These are phyloP conservation scores for Colletotrichum godetiae DNA, from an alignment of 2,329 filamentous ascomycete genomes.

Conservation along the genomic window DNA sequence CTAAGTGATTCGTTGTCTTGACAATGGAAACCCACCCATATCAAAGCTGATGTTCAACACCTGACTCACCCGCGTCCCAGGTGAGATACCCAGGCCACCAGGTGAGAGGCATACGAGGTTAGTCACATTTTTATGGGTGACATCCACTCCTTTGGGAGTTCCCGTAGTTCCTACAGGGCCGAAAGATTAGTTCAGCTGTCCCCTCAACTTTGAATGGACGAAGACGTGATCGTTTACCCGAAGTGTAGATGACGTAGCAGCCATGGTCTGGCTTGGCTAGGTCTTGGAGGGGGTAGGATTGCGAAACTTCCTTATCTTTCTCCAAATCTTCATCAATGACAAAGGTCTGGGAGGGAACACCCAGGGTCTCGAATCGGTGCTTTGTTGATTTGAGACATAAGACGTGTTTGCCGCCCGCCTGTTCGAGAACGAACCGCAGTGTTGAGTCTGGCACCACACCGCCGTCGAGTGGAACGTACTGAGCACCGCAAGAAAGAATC, in stretches of 20 bases:
- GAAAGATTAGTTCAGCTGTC: neutral
- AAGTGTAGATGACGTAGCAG: slow-evolving; percentile 66
- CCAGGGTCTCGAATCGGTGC: slow-evolving; percentile 15
- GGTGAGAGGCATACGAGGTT: slow-evolving; percentile 16
- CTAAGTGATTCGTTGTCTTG: neutral
- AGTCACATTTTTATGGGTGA: slow-evolving; percentile 54
- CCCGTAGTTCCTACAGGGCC: slow-evolving; percentile 57
- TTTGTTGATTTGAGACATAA: slow-evolving; percentile 54
- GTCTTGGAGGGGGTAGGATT: slow-evolving; percentile 30
- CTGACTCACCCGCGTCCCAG: slow-evolving; percentile 64
- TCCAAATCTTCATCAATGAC: slow-evolving; percentile 27
- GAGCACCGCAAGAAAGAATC: slow-evolving; percentile 66
- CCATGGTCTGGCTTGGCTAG: slow-evolving; percentile 50
- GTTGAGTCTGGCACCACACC: slow-evolving; percentile 62
- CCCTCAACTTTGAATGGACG: neutral
- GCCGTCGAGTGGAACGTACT: slow-evolving; percentile 70
- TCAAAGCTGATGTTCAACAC: slow-evolving; percentile 70
- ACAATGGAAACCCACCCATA: slow-evolving; percentile 60
- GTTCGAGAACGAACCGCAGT: slow-evolving; percentile 59
- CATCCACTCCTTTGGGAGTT: slow-evolving; percentile 68
- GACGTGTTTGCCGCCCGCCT: slow-evolving; percentile 56
- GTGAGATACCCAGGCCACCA: slow-evolving; percentile 57
- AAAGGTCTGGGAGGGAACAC: neutral
- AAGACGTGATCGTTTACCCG: slow-evolving; percentile 44
- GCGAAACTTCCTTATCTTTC: neutral